A percentile compares a stretch with the other conserved stretches of the same genome.
phyloP scores from a whole-genome alignment of 148 eudicot genomes.

The Nepenthes mirabilis region DNA sequence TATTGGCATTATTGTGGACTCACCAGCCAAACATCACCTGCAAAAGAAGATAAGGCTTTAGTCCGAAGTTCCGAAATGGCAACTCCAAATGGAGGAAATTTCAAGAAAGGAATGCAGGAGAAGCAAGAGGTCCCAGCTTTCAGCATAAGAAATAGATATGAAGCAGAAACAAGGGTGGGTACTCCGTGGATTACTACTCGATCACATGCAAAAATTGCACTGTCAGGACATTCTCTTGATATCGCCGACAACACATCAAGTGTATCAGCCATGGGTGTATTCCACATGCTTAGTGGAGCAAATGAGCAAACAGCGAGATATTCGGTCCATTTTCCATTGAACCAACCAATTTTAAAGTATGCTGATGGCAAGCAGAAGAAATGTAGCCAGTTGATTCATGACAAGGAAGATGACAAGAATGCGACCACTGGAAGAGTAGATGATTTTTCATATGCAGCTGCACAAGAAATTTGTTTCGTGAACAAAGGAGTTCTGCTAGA shows the following conservation, averaged over 20 bases:
- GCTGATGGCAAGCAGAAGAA: conserved; percentile 19
- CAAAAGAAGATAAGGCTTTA: conserved; percentile 10
- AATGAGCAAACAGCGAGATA: conserved; percentile 10
- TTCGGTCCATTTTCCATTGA: conserved; percentile 12
- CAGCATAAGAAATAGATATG: conserved; percentile 11
- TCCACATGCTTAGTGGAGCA: conserved; percentile 7
- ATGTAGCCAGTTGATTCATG: conserved; percentile 6
- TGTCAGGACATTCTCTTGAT: conserved; percentile 11
- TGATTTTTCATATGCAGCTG: conserved; percentile 19
- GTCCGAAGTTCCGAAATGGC: conserved; percentile 13
- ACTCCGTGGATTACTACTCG: conserved; percentile 27
- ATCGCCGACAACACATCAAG: conserved; percentile 17
- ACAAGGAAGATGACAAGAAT: conserved; percentile 18
- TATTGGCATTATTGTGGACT: conserved; percentile 49
- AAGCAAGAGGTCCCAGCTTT: conserved; percentile 11
- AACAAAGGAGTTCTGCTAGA: conserved; percentile 21
- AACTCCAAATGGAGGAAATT: conserved; percentile 11
- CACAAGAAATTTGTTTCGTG: conserved; percentile 14
- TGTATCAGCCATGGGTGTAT: conserved; percentile 7
- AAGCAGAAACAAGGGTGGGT: conserved; percentile 18
- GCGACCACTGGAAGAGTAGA: conserved; percentile 11
- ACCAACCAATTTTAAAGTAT: conserved; percentile 13
- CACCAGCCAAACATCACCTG: conserved; percentile 15
- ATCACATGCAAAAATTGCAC: neutral
- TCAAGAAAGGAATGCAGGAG: conserved; percentile 8